phyloP scores from a whole-genome alignment of 176 grass and related monocot species.

The Oryza glaberrima region DNA sequence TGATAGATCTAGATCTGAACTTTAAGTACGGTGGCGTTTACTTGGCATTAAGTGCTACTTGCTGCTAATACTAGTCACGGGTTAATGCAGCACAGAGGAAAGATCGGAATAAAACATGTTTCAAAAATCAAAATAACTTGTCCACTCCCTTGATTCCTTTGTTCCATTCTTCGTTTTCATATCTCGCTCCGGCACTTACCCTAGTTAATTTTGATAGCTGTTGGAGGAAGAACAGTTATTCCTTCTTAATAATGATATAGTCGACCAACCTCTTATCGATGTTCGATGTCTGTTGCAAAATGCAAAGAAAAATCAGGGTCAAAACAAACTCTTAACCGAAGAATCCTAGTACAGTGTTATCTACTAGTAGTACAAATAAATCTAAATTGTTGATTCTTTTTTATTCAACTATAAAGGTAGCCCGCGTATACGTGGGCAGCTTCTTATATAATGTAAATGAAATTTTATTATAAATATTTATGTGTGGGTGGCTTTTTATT shows the following conservation, averaged over 20 bases:
- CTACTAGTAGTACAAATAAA: too few species aligned
- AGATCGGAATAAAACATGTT: neutral
- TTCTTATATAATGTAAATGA: too few species aligned
- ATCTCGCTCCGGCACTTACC: neutral
- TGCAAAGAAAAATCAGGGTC: neutral
- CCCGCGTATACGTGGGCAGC: rapidly evolving
- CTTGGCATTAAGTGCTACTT: neutral
- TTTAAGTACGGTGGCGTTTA: neutral
- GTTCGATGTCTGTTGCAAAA: neutral
- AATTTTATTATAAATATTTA: too few species aligned
- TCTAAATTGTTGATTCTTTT: too few species aligned
- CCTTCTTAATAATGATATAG: neutral
- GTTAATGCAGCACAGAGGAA: neutral
- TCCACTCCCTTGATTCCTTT: neutral
- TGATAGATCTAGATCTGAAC: slow-evolving; percentile 22
- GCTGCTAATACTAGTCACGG: slow-evolving; percentile 6
- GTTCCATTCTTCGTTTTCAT: neutral
- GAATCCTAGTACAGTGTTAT: too few species aligned
- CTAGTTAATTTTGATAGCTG: neutral
- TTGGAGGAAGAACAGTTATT: neutral
- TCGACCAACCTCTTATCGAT: neutral
- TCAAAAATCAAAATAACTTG: neutral
- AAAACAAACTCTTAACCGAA: neutral
- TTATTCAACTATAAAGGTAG: too few species aligned
- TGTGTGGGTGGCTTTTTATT: too few species aligned